A percentile compares a stretch with the other conserved stretches of the same genome.
phyloP scores from a whole-genome alignment of 2,329 filamentous ascomycete species.

The Neofusicoccum umdonicola region DNA sequence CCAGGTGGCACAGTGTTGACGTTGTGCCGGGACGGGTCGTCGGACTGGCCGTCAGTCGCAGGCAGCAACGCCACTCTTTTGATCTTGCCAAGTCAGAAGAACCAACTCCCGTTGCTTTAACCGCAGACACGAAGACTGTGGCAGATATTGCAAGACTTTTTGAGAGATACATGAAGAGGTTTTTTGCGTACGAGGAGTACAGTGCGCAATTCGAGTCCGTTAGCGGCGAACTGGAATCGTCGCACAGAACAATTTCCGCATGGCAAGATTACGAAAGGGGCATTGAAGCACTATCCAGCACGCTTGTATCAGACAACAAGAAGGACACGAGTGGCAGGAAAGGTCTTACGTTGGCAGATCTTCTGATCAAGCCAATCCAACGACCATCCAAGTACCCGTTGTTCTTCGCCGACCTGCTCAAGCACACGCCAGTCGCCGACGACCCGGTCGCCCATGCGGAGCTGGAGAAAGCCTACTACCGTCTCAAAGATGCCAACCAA shows the following conservation, averaged over 20 bases:
- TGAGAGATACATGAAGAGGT: conserved; percentile 68
- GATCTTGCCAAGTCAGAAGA: conserved; percentile 44
- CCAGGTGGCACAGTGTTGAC: conserved; percentile 50
- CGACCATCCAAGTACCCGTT: conserved; percentile 88
- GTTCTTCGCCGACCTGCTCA: conserved; percentile 78
- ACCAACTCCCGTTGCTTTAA: conserved; percentile 35
- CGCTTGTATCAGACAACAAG: conserved; percentile 67
- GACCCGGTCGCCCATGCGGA: conserved; percentile 80
- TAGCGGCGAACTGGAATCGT: conserved; percentile 70
- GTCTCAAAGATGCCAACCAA: conserved; percentile 70
- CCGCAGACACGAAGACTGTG: conserved; percentile 54
- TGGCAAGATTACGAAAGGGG: conserved; percentile 83
- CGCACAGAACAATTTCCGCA: conserved; percentile 65
- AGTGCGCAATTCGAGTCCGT: conserved; percentile 86
- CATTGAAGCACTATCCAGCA: conserved; percentile 76
- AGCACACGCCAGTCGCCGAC: conserved; percentile 78
- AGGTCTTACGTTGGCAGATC: conserved; percentile 76
- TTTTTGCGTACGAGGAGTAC: conserved; percentile 89
- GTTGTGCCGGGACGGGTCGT: conserved; percentile 38
- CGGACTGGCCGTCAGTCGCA: conserved; percentile 33
- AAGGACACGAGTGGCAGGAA: conserved; percentile 65
- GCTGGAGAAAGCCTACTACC: conserved; percentile 69
- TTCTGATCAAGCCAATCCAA: conserved; percentile 95
- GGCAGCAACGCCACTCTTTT: conserved; percentile 45
- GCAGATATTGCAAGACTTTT: conserved; percentile 55